Percentiles rank a stretch among this genome's conserved stretches.
Conservation (phyloP, 768 basidiomycete species). For the Rhodocollybia butyracea region DNA sequence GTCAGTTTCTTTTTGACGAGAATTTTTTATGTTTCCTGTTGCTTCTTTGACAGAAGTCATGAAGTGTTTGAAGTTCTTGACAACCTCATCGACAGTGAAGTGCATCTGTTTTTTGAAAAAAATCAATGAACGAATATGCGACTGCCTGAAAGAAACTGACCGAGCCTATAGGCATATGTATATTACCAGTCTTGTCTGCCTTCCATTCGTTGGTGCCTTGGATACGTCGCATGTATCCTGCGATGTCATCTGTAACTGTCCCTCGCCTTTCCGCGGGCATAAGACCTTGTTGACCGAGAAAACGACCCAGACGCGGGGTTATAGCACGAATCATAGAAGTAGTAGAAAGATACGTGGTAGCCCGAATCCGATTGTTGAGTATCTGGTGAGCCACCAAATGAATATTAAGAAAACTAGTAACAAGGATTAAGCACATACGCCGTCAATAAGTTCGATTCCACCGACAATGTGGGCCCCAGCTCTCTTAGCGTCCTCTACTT, state of each 20-base stretch:
- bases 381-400: slow-evolving; percentile 44
- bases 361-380: slow-evolving; percentile 66
- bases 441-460: slow-evolving; percentile 85
- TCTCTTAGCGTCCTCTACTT: slow-evolving; percentile 77
- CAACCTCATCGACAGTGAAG: slow-evolving; percentile 72
- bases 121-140: background rate
- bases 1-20: slow-evolving; percentile 6
- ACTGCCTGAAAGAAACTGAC: slow-evolving; percentile 35
- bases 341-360: slow-evolving; percentile 83
- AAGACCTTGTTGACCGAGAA: slow-evolving; percentile 82
- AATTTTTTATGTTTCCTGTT: slow-evolving; percentile 57
- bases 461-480: slow-evolving; percentile 93
- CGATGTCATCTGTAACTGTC: slow-evolving; percentile 89
- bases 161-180: slow-evolving; percentile 77
- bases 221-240: slow-evolving; percentile 73
- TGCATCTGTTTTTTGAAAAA: slow-evolving; percentile 46
- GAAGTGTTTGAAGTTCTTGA: slow-evolving; percentile 77
- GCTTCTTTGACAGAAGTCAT: slow-evolving; percentile 69
- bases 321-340: slow-evolving; percentile 76
- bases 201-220: slow-evolving; percentile 90
- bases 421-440: slow-evolving; percentile 46
- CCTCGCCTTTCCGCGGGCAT: slow-evolving; percentile 96
- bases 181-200: slow-evolving; percentile 82
- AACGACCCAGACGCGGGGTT: slow-evolving; percentile 74
- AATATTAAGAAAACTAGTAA: slow-evolving; percentile 1